These are phyloP conservation scores for Radiomyces spectabilis DNA, from an alignment of 192 early-diverging fungal genomes.

Conservation along the genomic window DNA sequence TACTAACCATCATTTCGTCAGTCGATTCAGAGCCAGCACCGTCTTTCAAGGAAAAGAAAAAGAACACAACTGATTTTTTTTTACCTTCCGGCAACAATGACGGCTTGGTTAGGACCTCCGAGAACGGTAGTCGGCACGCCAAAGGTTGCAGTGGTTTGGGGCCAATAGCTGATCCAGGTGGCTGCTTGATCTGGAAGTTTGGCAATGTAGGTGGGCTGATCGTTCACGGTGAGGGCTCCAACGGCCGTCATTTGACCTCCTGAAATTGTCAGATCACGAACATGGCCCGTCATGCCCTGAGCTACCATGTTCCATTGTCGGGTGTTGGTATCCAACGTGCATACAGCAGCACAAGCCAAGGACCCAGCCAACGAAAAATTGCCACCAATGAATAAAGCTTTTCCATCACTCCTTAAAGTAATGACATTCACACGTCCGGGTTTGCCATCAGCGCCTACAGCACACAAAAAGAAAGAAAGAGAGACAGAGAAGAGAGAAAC, in stretches of 20 bases:
- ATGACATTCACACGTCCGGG: slow-evolving; percentile 10
- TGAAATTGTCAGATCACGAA: slow-evolving; percentile 21
- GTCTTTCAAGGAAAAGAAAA: background rate
- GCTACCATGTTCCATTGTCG: slow-evolving; percentile 24
- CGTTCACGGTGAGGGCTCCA: slow-evolving; percentile 4
- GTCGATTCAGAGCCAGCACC: no score
- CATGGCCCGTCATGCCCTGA: slow-evolving; percentile 15
- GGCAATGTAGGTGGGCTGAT: background rate
- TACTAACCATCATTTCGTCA: no score
- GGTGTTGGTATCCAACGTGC: slow-evolving; percentile 10
- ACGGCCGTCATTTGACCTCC: background rate
- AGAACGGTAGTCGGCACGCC: background rate
- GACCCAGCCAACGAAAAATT: slow-evolving; percentile 44
- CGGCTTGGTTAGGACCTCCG: background rate
- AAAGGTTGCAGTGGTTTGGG: no score
- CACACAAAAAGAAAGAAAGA: background rate
- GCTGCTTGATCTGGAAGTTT: background rate
- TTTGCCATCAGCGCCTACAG: background rate
- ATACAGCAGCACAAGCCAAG: slow-evolving; percentile 19
- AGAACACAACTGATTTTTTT: background rate
- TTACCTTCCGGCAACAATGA: background rate
- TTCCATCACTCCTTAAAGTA: slow-evolving; percentile 11
- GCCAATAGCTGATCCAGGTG: no score
- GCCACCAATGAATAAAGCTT: slow-evolving; percentile 41
- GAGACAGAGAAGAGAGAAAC: background rate